Evolutionary conservation across 2,329 filamentous ascomycete species (phyloP).

Genomic region (Fusarium proliferatum): DNA sequence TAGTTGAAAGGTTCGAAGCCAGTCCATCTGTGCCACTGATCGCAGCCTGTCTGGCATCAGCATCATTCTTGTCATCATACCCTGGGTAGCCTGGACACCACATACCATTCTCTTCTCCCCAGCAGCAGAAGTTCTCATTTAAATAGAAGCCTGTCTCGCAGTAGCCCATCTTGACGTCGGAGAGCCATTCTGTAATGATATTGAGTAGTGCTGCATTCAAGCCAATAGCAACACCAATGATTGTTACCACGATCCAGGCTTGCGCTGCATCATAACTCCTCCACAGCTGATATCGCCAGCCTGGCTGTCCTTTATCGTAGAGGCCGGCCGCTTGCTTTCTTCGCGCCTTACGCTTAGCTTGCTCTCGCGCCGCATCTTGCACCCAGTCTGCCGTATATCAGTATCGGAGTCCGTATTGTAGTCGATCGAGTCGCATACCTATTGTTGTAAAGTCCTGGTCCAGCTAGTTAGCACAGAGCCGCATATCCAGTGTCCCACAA

Average conservation of each 20-base stretch:
- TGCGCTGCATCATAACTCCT: slow-evolving; percentile 96
- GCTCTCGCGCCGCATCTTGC: slow-evolving; percentile 93
- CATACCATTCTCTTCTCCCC: slow-evolving; percentile 87
- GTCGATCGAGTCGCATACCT: slow-evolving; percentile 59
- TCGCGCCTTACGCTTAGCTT: slow-evolving; percentile 80
- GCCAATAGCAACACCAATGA: slow-evolving; percentile 93
- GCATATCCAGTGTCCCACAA: slow-evolving; percentile 4
- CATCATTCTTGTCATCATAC: neutral
- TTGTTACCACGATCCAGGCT: slow-evolving; percentile 95
- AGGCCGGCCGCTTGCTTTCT: slow-evolving; percentile 78
- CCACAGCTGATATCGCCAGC: slow-evolving; percentile 83
- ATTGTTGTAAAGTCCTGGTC: slow-evolving; percentile 92
- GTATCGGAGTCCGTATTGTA: slow-evolving; percentile 44
- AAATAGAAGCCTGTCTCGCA: slow-evolving; percentile 96
- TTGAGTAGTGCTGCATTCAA: slow-evolving; percentile 93
- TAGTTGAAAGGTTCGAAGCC: slow-evolving; percentile 84
- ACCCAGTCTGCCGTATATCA: slow-evolving; percentile 79
- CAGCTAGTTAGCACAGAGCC: slow-evolving; percentile 27
- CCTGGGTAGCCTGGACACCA: neutral
- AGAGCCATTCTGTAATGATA: slow-evolving; percentile 96
- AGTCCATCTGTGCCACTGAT: slow-evolving; percentile 91
- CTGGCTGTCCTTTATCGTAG: slow-evolving; percentile 74
- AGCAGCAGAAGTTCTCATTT: slow-evolving; percentile 98
- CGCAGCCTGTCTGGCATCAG: slow-evolving; percentile 69
- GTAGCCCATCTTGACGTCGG: slow-evolving; percentile 95